These are phyloP conservation scores for Trypanosoma boissoni DNA, from an alignment of 208 protist species.

Conservation along the genomic window DNA sequence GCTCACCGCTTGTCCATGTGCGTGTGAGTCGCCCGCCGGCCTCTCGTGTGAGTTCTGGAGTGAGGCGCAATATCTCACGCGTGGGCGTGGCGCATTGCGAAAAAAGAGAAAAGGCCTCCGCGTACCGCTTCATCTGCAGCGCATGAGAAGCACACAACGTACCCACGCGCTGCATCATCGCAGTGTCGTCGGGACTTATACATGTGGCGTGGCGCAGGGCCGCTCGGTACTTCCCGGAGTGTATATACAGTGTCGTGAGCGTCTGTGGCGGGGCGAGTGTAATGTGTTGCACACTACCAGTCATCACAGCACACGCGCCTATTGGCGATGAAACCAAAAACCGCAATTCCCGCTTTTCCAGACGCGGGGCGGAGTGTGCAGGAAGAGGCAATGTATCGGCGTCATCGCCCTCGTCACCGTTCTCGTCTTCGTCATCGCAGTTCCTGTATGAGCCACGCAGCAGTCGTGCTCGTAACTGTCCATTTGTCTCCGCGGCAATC, in stretches of 20 bases:
- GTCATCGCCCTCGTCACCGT: too few species aligned
- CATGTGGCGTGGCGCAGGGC: constrained; percentile 11
- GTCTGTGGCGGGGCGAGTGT: constrained; percentile 13
- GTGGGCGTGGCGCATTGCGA: constrained; percentile 20
- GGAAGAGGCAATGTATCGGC: too few species aligned
- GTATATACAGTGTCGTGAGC: constrained; percentile 4
- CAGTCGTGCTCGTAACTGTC: too few species aligned
- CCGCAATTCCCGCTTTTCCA: constrained; percentile 16
- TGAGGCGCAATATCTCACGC: constrained; percentile 14
- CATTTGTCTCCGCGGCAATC: too few species aligned
- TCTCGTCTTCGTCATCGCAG: too few species aligned
- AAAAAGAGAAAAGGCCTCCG: constrained; percentile 28
- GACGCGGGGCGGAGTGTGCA: too few species aligned
- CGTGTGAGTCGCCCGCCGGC: not conserved
- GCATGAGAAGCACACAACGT: constrained; percentile 26
- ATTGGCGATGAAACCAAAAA: not conserved
- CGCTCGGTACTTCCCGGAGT: constrained; percentile 7
- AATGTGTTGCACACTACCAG: constrained; percentile 3
- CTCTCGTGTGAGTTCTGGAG: constrained; percentile 34
- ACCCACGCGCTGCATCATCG: constrained; percentile 15
- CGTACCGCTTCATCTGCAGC: constrained; percentile 12
- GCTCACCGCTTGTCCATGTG: constrained; percentile 16
- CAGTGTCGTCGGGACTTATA: not conserved
- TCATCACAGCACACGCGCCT: not conserved
- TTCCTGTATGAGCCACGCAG: too few species aligned